Conservation (phyloP, 2,329 filamentous ascomycete species). For the Aspergillus cejpii region DNA sequence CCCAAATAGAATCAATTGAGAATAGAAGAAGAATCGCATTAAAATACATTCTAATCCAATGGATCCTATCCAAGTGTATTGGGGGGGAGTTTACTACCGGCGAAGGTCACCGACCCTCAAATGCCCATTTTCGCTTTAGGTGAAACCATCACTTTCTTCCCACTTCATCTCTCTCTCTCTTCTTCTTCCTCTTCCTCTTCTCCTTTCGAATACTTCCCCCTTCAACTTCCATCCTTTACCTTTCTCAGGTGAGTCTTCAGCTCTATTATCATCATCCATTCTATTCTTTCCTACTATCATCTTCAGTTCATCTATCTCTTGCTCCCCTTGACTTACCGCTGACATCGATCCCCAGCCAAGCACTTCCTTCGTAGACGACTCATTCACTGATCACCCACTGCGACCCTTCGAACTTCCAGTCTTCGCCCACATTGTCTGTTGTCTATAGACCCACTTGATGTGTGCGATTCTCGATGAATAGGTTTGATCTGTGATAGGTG, state of each 20-base stretch:
- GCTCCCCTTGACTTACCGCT: slow-evolving; percentile 27
- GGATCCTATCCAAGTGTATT: neutral
- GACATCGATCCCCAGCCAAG: slow-evolving; percentile 33
- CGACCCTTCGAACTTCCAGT: slow-evolving; percentile 17
- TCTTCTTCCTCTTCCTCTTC: slow-evolving; percentile 8
- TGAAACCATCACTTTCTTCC: slow-evolving; percentile 33
- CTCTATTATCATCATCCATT: slow-evolving; percentile 1
- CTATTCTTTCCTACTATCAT: neutral
- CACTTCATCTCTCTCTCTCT: slow-evolving; percentile 13
- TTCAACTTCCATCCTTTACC: slow-evolving; percentile 6
- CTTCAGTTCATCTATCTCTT: slow-evolving; percentile 2
- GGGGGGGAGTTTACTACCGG: slow-evolving; percentile 2
- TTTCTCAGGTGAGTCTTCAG: slow-evolving; percentile 3
- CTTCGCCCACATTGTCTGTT: slow-evolving; percentile 19
- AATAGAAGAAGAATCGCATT: neutral
- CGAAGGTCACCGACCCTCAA: slow-evolving; percentile 14
- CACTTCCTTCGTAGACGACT: slow-evolving; percentile 31
- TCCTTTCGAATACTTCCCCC: slow-evolving; percentile 13
- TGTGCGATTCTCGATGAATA: slow-evolving; percentile 29
- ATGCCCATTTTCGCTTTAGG: slow-evolving; percentile 32
- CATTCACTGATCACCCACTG: slow-evolving; percentile 21
- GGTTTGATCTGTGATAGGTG: slow-evolving; percentile 28
- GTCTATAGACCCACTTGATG: slow-evolving; percentile 16
- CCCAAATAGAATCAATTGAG: neutral
- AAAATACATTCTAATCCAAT: neutral